A percentile compares a stretch with the other conserved stretches of the same genome.
Conservation (phyloP, 1,139 yeast genomes). For the Nakaseomyces delphensis region DNA sequence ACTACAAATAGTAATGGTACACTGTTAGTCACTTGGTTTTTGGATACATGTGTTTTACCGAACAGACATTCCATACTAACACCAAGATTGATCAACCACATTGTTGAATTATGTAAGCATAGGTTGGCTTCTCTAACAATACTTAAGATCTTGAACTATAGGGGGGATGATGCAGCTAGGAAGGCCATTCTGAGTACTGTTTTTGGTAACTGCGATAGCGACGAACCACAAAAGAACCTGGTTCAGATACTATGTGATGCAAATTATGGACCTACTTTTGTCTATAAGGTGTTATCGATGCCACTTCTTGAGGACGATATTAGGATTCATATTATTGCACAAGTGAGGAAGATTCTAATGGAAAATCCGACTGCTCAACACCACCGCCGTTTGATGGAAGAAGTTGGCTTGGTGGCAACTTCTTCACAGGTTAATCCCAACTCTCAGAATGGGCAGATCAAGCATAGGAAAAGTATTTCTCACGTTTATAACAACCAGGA, state of each 20-base stretch:
- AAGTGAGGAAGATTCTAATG: conserved; percentile 52
- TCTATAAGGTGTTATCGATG: conserved; percentile 67
- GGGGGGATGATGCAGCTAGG: conserved; percentile 57
- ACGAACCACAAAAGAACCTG: conserved; percentile 34
- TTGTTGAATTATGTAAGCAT: conserved; percentile 66
- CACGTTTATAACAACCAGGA: conserved; percentile 22
- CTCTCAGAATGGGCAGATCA: conserved; percentile 11
- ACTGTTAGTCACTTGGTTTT: conserved; percentile 82
- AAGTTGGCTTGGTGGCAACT: conserved; percentile 56
- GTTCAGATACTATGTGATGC: conserved; percentile 50
- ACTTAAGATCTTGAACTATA: conserved; percentile 64
- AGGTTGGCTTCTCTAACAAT: conserved; percentile 81
- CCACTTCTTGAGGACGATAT: conserved; percentile 50
- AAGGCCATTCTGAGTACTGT: conserved; percentile 53
- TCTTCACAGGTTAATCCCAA: background rate
- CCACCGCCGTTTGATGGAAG: conserved; percentile 83
- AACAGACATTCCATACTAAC: conserved; percentile 51
- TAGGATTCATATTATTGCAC: conserved; percentile 49
- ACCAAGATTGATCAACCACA: conserved; percentile 50
- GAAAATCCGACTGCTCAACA: conserved; percentile 59
- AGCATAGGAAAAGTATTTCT: conserved; percentile 25
- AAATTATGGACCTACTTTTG: conserved; percentile 74
- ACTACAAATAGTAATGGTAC: conserved; percentile 86
- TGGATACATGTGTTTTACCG: conserved; percentile 71
- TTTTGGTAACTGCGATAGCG: conserved; percentile 41